Evolutionary conservation across 768 basidiomycete genomes (phyloP).

Genomic region (Polyporus arcularius): DNA sequence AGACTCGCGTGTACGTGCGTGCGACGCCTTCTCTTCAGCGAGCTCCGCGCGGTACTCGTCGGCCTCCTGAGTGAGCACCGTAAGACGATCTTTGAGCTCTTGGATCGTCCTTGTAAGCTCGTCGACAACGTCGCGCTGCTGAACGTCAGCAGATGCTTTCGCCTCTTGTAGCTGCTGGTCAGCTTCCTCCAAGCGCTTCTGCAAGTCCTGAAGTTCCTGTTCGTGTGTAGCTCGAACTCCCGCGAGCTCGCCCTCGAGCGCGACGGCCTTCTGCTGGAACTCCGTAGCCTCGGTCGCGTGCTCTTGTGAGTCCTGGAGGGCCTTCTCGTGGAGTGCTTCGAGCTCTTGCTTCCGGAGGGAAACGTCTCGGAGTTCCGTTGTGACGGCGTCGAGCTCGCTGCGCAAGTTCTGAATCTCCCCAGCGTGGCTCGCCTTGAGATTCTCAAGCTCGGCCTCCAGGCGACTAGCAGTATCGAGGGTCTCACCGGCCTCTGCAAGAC

Average conservation of each 20-base stretch:
- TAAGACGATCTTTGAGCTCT: conserved; percentile 39
- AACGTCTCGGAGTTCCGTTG: conserved; percentile 10
- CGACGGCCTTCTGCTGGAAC: neutral
- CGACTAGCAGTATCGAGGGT: conserved; percentile 24
- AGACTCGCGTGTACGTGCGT: conserved; percentile 13
- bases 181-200: conserved; percentile 20
- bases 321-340: conserved; percentile 11
- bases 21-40: conserved; percentile 20
- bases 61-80: conserved; percentile 39
- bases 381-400: neutral
- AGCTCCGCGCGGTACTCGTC: conserved; percentile 18
- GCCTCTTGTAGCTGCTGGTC: conserved; percentile 22
- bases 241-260: conserved; percentile 14
- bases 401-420: conserved; percentile 14
- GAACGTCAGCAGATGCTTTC: conserved; percentile 16
- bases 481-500: conserved; percentile 25
- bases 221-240: conserved; percentile 11
- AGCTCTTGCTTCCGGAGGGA: conserved; percentile 10
- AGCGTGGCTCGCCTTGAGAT: conserved; percentile 2
- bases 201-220: conserved; percentile 24
- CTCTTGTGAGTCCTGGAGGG: neutral
- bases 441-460: conserved; percentile 13
- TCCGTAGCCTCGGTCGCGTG: neutral
- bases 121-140: conserved; percentile 19
- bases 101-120: conserved; percentile 13